Percentiles rank a stretch among this genome's conserved stretches.
Conservation (phyloP, 306 rosid species). For the Senna tora region DNA sequence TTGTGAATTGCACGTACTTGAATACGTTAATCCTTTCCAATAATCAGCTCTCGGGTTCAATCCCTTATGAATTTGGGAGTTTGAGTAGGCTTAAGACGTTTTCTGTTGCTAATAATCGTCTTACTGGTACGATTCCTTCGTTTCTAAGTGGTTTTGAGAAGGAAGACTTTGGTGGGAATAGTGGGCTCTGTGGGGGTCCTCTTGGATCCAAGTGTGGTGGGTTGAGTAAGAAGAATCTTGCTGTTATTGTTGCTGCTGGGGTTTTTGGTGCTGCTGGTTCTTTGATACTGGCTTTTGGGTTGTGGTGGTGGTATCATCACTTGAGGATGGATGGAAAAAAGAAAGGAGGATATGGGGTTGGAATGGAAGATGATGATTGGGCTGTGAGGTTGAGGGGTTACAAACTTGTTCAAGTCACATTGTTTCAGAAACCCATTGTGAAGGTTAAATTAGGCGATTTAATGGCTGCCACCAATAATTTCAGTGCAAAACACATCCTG, state of each 20-base stretch:
- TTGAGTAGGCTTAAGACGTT: slow-evolving; percentile 63
- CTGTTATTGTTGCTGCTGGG: slow-evolving; percentile 90
- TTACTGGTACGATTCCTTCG: slow-evolving; percentile 64
- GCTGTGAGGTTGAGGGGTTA: slow-evolving; percentile 73
- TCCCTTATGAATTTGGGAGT: slow-evolving; percentile 65
- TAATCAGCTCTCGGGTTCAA: slow-evolving; percentile 62
- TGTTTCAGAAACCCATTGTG: slow-evolving; percentile 92
- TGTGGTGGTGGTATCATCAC: slow-evolving; percentile 86
- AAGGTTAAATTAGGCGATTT: slow-evolving; percentile 86
- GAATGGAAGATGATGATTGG: slow-evolving; percentile 58
- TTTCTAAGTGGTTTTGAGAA: slow-evolving; percentile 40
- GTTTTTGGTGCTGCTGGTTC: slow-evolving; percentile 95
- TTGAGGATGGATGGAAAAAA: slow-evolving; percentile 54
- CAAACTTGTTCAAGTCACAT: slow-evolving; percentile 79
- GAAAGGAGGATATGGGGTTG: slow-evolving; percentile 46
- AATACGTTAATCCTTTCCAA: slow-evolving; percentile 56
- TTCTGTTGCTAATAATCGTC: slow-evolving; percentile 66
- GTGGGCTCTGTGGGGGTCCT: slow-evolving; percentile 78
- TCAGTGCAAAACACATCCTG: slow-evolving; percentile 59
- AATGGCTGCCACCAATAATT: slow-evolving; percentile 86
- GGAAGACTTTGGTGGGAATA: slow-evolving; percentile 68
- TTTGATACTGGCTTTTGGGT: slow-evolving; percentile 71
- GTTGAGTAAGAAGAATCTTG: slow-evolving; percentile 80
- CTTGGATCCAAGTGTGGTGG: slow-evolving; percentile 84
- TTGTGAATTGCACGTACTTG: slow-evolving; percentile 63